Evolutionary conservation across 805 yeast species (phyloP).

Genomic region (Metschnikowia bowlesiae): DNA sequence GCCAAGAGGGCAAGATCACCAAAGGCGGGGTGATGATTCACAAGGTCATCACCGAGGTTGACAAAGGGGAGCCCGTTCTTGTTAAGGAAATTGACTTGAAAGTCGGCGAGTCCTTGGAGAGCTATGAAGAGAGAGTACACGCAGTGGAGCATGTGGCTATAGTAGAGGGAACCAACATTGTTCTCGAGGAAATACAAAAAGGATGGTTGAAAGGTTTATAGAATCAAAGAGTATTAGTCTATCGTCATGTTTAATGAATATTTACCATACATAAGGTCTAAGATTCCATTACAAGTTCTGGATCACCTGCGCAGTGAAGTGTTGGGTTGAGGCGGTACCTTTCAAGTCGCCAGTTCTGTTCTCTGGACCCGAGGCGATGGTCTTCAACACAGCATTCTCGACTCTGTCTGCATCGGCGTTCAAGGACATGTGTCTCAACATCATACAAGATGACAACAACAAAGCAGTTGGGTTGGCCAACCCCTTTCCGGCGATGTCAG

Average conservation of each 20-base stretch:
- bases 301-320: constrained; percentile 91
- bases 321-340: constrained; percentile 84
- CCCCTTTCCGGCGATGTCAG: constrained; percentile 98
- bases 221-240: neutral
- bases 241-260: constrained; percentile 11
- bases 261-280: constrained; percentile 5
- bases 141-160: constrained; percentile 82
- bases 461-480: constrained; percentile 98
- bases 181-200: constrained; percentile 37
- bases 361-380: constrained; percentile 93
- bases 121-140: constrained; percentile 81
- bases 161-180: constrained; percentile 81
- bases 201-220: constrained; percentile 4
- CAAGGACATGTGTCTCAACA: constrained; percentile 98
- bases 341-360: constrained; percentile 96
- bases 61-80: constrained; percentile 83
- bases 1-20: constrained; percentile 71
- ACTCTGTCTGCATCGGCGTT: constrained; percentile 75
- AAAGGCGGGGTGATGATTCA: constrained; percentile 96
- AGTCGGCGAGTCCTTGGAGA: constrained; percentile 72
- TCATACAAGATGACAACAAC: constrained; percentile 93
- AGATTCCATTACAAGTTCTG: constrained; percentile 49
- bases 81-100: constrained; percentile 71
- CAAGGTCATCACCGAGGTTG: constrained; percentile 93
- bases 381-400: constrained; percentile 78